Evolutionary conservation across 2,329 filamentous ascomycete species (phyloP), one percentile per base, ranked within the genome.

Genomic region (Aspergillus quadrilineatus): DNA sequence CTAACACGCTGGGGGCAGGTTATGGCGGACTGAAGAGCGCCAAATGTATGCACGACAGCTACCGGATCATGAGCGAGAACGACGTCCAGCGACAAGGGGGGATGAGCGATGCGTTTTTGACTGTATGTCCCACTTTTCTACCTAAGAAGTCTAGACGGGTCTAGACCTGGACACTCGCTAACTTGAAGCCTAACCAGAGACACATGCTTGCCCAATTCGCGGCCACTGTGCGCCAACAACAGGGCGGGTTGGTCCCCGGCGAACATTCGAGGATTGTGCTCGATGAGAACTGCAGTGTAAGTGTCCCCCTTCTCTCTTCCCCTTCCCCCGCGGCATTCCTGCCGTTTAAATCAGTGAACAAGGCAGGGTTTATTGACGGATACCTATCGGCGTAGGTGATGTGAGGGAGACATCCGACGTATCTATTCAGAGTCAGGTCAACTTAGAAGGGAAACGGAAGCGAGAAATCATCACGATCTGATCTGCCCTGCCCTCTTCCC

Each of bases 31-130:
- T 87, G 10, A 68, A 73, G 28, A 86, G 82, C 62, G 74, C 83
- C 39, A 84, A 82, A 63, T 77, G 83, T 8, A 80, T 88, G 74
- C 79, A 86, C 37, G 75, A 84, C 51, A 80, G 79, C 51, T 85
- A 87, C 56, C 78, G 81, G 56, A 88, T 88, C 63, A 84, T 80
- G 54, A 81, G 79, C 59, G 78, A 84, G 64, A 88, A 88, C 64
- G 84, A 87, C 63, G 78, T 82, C 58, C 79, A 84, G 55, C 78
- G 83, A 34, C 80, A 79, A 60, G 83, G 81, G 14, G 83, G 83
- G 12, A 79, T 82, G 62, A 79, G 79, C 55, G 83, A 86, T 58
- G 80, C 80, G 41, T 81, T 78, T 58, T 79, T 86, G 49, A 84
- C 82, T 60, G 79, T 82, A 73, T 57, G 76, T 76, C 49, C 30